Evolutionary conservation across 2,329 filamentous ascomycete genomes (phyloP), one percentile per base, ranked within the genome.

Genomic region (Aspergillus fischeri): DNA sequence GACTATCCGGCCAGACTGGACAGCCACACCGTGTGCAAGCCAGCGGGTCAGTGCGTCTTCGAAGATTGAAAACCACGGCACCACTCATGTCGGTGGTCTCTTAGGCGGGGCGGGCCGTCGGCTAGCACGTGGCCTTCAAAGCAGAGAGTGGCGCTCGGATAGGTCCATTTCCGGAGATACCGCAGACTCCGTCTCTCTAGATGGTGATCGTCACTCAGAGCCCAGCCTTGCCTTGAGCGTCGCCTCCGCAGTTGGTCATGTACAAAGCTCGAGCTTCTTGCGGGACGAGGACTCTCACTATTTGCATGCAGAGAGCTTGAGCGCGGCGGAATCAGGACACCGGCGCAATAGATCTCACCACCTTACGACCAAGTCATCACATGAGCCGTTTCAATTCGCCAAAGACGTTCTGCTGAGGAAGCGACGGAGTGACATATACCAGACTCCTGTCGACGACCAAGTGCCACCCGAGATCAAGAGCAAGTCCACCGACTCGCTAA

Each of bases 151-250:
- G 57, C 74, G 71, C 20, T 63, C 68, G 24, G 72, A 72, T 35
- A 67, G 65, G 45, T 70, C 70, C 4, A 66, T 63, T 9, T 71
- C 69, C n/a, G 68, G 67, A 38, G 75, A 77, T 17, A 65, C 69
- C 20, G 64, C 65, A 38, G 75, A 77, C 14, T 65, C 70, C 20
- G 65, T 65, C 14, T 69, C 71, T 38, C 52, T 70, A 42, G 76
- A 73, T 54, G 68, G 62, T 45, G 74, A 74, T 52, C 68, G 64
- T 49, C 73, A 70, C 59, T 73, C 73, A 25, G 73, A 73, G 48
- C 76, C 78, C 10, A 79, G 73, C 54, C 63, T 79, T 28, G 77
- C 76, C 41, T 59, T 80, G 48, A 79, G 73, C 53, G 74, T 73
- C 50, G 72, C 77, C 20, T 76, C 76, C 27, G 78, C 77, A 8